A percentile compares a stretch with the other conserved stretches of the same genome.
These are phyloP conservation scores for Solanum ossicruentum DNA, from an alignment of 257 asterid genomes.

Conservation along the genomic window DNA sequence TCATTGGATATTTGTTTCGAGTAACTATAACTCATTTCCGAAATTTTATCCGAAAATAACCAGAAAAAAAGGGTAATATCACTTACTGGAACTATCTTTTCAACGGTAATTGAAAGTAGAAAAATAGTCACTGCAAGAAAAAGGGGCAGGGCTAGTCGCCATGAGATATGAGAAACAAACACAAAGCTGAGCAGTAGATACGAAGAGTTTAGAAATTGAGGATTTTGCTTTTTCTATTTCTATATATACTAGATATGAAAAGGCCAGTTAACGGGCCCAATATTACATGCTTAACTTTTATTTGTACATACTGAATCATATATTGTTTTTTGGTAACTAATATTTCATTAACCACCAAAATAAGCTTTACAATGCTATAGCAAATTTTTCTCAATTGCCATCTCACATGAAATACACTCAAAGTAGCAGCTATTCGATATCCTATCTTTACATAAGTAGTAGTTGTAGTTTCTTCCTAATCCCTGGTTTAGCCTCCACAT, in stretches of 20 bases:
- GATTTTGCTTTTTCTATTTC: not conserved
- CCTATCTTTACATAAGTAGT: no score
- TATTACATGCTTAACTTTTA: no score
- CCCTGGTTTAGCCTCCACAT: no score
- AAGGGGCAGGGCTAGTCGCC: conserved; percentile 36
- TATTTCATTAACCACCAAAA: no score
- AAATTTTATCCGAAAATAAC: not conserved
- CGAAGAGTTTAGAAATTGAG: not conserved
- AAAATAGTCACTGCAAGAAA: not conserved
- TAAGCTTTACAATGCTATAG: no score
- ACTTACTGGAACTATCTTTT: not conserved
- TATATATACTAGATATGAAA: not conserved
- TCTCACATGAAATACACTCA: no score
- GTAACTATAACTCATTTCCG: not conserved
- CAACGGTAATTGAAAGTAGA: not conserved
- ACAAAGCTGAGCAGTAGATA: not conserved
- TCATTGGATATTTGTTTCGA: not conserved
- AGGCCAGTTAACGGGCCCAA: no score
- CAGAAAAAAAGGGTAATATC: not conserved
- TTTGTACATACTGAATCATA: no score
- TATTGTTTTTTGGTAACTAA: no score
- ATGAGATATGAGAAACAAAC: conserved; percentile 12
- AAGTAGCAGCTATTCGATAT: no score
- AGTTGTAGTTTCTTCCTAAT: no score
- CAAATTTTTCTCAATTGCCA: no score